A percentile compares a stretch with the other conserved stretches of the same genome.
phyloP scores from a whole-genome alignment of 2,329 filamentous ascomycete species.

The Fusarium luffae region DNA sequence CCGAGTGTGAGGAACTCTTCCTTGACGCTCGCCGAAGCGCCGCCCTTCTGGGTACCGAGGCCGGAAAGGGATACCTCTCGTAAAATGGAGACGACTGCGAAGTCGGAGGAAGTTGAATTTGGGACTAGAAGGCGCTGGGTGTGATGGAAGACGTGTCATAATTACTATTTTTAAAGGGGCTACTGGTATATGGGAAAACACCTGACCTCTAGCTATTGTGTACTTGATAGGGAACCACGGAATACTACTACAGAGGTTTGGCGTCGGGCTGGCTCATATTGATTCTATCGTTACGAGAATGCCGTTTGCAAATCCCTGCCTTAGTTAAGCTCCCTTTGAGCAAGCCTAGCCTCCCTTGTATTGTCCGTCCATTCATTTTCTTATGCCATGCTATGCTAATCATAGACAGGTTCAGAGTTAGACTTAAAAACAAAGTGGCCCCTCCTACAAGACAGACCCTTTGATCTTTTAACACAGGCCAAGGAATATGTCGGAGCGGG shows the following conservation, averaged over 20 bases:
- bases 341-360: conserved; percentile 34
- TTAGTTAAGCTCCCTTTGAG: conserved; percentile 5
- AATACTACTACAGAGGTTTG: conserved; percentile 42
- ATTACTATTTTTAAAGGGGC: conserved; percentile 42
- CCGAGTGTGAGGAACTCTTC: conserved; percentile 85
- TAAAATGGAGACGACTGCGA: conserved; percentile 51
- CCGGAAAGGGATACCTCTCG: conserved; percentile 72
- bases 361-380: conserved; percentile 8
- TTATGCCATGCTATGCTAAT: conserved; percentile 22
- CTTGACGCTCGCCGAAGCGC: conserved; percentile 85
- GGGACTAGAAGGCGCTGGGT: conserved; percentile 38
- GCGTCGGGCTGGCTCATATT: conserved; percentile 44
- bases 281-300: conserved; percentile 36
- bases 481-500: conserved; percentile 3
- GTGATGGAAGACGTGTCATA: conserved; percentile 44
- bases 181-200: conserved; percentile 38
- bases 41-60: conserved; percentile 71
- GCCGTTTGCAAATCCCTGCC: conserved; percentile 25
- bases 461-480: conserved; percentile 26
- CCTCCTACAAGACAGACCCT: conserved; percentile 32
- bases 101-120: conserved; percentile 17
- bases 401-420: conserved; percentile 2
- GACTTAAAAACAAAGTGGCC: conserved; percentile 31
- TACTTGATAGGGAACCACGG: conserved; percentile 42
- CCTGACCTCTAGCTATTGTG: conserved; percentile 38